phyloP scores from a whole-genome alignment of 208 protist genomes.

The Cochliopodium minus region DNA sequence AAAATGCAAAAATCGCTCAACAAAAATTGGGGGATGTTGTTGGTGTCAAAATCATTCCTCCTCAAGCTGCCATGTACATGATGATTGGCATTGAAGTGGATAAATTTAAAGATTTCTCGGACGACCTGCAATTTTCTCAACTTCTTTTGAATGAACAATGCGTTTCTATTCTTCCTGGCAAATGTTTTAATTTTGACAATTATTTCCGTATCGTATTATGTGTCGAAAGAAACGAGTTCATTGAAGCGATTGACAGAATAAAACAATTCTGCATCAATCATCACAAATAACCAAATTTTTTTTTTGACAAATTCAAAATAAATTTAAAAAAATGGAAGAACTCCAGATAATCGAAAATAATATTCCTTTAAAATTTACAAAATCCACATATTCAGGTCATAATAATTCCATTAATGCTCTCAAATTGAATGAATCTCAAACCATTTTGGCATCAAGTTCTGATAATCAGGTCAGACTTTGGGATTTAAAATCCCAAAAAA shows the following conservation, averaged over 20 bases:
- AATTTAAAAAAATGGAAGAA: too few species aligned
- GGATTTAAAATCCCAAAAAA: too few species aligned
- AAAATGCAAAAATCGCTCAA: slow-evolving; percentile 33
- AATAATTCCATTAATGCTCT: too few species aligned
- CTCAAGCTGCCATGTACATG: slow-evolving; percentile 63
- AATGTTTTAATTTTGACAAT: slow-evolving; percentile 48
- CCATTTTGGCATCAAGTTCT: too few species aligned
- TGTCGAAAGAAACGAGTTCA: slow-evolving; percentile 38
- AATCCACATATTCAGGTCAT: too few species aligned
- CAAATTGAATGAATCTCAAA: too few species aligned
- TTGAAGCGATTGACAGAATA: slow-evolving; percentile 53
- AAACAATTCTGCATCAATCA: slow-evolving; percentile 55
- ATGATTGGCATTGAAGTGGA: slow-evolving; percentile 57
- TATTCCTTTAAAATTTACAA: too few species aligned
- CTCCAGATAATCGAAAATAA: too few species aligned
- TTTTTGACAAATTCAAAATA: too few species aligned
- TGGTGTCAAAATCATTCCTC: slow-evolving; percentile 40
- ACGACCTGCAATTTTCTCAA: slow-evolving; percentile 56
- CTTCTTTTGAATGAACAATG: slow-evolving; percentile 53
- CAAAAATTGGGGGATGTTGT: slow-evolving; percentile 26
- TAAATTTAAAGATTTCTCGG: slow-evolving; percentile 29
- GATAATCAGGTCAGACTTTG: too few species aligned
- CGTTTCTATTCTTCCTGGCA: slow-evolving; percentile 61
- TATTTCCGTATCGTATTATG: slow-evolving; percentile 61
- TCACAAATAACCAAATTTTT: too few species aligned